A percentile compares a stretch with the other conserved stretches of the same genome.
Conservation (phyloP, 2,329 filamentous ascomycete species). For the Sordariomycetes sp. region DNA sequence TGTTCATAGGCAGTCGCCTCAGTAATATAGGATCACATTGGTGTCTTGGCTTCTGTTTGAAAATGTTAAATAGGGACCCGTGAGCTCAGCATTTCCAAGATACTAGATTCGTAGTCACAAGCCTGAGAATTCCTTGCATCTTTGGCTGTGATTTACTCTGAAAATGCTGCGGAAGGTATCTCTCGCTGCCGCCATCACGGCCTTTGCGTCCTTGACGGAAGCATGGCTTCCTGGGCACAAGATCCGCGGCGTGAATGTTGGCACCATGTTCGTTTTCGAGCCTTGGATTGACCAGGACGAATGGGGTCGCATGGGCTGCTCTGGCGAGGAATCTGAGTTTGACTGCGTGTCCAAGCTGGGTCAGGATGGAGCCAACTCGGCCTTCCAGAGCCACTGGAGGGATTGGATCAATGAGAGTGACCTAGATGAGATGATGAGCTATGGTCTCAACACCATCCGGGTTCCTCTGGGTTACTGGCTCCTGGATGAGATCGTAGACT, state of each 20-base stretch:
- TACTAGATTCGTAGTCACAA: no score
- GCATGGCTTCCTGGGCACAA: conserved; percentile 18
- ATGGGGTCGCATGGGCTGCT: conserved; percentile 40
- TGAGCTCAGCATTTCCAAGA: no score
- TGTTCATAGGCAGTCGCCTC: no score
- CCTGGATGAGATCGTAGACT: conserved; percentile 36
- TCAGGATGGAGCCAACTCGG: conserved; percentile 32
- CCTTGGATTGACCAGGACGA: conserved; percentile 39
- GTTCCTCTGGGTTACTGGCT: conserved; percentile 49
- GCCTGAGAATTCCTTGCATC: no score
- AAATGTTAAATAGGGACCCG: no score
- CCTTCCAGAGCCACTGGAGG: conserved; percentile 40
- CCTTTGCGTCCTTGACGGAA: not conserved
- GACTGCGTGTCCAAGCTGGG: conserved; percentile 41
- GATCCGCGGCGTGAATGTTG: conserved; percentile 46
- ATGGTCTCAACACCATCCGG: conserved; percentile 42
- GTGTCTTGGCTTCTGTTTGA: no score
- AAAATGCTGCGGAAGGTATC: conserved; percentile 34
- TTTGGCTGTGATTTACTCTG: no score
- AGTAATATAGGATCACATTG: no score
- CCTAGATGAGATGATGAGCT: conserved; percentile 36
- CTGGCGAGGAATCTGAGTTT: conserved; percentile 35
- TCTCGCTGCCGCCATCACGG: conserved; percentile 13
- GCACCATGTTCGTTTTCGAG: conserved; percentile 41
- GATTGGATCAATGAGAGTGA: conserved; percentile 39